These are phyloP conservation scores for Alternaria solani DNA, from an alignment of 2,329 filamentous ascomycete genomes.

Conservation along the genomic window DNA sequence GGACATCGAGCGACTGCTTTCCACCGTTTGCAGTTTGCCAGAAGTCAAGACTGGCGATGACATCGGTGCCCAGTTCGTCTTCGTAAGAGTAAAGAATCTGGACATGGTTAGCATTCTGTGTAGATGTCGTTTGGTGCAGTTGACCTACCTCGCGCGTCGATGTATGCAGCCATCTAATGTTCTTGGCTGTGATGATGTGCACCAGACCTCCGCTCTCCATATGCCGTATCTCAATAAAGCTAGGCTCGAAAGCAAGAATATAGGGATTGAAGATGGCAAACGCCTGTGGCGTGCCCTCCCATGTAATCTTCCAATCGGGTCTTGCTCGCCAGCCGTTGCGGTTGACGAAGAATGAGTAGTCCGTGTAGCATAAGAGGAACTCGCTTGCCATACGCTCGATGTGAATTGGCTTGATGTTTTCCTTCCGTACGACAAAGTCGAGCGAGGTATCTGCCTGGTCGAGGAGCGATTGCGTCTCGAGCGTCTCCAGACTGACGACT, in stretches of 20 bases:
- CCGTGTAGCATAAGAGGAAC: constrained; percentile 96
- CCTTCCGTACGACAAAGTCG: constrained; percentile 93
- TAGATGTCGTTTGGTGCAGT: background rate
- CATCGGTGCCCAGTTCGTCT: constrained; percentile 91
- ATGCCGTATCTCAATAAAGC: constrained; percentile 95
- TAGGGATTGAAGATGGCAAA: constrained; percentile 97
- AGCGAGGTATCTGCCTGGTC: constrained; percentile 98
- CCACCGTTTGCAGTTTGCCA: constrained; percentile 64
- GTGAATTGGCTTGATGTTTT: constrained; percentile 93
- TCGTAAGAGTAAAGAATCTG: constrained; percentile 98
- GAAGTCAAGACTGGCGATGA: constrained; percentile 95
- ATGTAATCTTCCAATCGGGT: constrained; percentile 96
- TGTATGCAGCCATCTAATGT: constrained; percentile 96
- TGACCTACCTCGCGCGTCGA: constrained; percentile 86
- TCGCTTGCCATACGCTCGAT: constrained; percentile 97
- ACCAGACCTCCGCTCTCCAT: constrained; percentile 91
- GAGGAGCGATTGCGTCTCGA: constrained; percentile 96
- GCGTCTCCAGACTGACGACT: constrained; percentile 92
- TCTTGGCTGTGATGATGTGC: constrained; percentile 95
- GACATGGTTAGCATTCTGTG: constrained; percentile 20
- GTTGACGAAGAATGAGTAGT: constrained; percentile 99
- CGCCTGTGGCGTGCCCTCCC: constrained; percentile 90
- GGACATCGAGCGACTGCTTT: constrained; percentile 38
- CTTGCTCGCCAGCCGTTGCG: constrained; percentile 96
- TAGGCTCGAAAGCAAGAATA: constrained; percentile 95